Evolutionary conservation across 805 yeast genomes (phyloP), one percentile per base, ranked within the genome.

Genomic region (Isabelozyma pseudorhagii): DNA sequence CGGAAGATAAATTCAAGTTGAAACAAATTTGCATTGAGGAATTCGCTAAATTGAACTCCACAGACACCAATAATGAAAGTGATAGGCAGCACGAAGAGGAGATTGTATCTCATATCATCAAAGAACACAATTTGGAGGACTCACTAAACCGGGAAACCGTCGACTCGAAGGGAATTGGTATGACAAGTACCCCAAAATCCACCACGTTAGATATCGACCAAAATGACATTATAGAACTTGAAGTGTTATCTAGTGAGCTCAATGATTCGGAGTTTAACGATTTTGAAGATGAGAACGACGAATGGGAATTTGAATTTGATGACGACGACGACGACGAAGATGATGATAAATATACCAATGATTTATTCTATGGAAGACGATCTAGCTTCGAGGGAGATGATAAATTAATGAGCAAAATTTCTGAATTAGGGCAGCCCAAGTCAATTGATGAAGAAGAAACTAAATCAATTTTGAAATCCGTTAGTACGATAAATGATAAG

Each of bases 161-260:
- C 4, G 18, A 15, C 11, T 7, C 25, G 17, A 46, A 38, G 5
- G 51, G 38, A 11, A 49, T 49, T 13, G 17, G 40, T 3, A 18
- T 39, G 5, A 47, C 56, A 3, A 53, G 55, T 43, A 51, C 52
- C 10, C 52, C 55, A 3, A 48, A 51, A 10, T 40, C 43, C 14
- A 15, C 27, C 11, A 43, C n/a, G 34, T 57, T 57, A 13, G 66
- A 72, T 0, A 67, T 77, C 42, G 77, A 72, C 46, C 67, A 67
- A 4, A 73, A 75, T 3, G 84, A 82, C 50, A 56, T 82, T 8
- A 59, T 80, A 1, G 81, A 82, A 47, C 61, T 83, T 13, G 87
- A 83, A 51, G 46, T 82, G 21, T 66, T 82, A 2, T 83, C 85
- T 0, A 81, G 76, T 46, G 80, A 79, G 10, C 55, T 77, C 11